Conservation (phyloP, 805 yeast species). For the Priceomyces fermenticarens region DNA sequence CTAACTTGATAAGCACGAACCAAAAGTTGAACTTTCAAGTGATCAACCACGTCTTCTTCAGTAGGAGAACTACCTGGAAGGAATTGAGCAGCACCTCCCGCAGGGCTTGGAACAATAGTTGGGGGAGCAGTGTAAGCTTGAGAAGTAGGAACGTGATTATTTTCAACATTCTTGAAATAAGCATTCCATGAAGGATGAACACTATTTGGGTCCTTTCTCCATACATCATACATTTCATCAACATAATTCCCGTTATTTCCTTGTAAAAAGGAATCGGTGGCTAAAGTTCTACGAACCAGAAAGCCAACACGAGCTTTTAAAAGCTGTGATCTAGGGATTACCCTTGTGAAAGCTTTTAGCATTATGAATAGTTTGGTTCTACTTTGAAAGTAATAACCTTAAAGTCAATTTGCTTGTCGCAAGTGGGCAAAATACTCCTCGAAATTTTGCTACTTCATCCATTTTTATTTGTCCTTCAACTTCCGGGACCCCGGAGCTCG, state of each 20-base stretch:
- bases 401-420: too few relatives aligned
- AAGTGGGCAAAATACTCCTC: too few relatives aligned
- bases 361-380: conserved; percentile 12
- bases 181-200: conserved; percentile 98
- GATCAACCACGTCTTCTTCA: conserved; percentile 70
- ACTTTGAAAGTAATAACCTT: too few relatives aligned
- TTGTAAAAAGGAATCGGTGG: conserved; percentile 74
- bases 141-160: conserved; percentile 64
- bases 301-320: conserved; percentile 24
- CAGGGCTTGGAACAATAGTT: conserved; percentile 75
- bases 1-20: conserved; percentile 99
- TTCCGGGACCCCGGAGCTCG: conserved; percentile 5
- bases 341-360: conserved; percentile 44
- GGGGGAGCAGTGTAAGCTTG: conserved; percentile 91
- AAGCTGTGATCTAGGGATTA: conserved; percentile 31
- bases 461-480: conserved; percentile 1
- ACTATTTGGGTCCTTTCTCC: conserved; percentile 84
- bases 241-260: conserved; percentile 86
- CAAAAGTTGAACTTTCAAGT: conserved; percentile 90
- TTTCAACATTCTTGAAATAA: conserved; percentile 86
- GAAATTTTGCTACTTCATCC: neutral
- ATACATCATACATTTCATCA: conserved; percentile 96
- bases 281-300: conserved; percentile 19
- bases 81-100: conserved; percentile 69
- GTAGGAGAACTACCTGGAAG: conserved; percentile 51